phyloP scores from a whole-genome alignment of 73 alveolate genomes.

The Symbiodinium pilosum region DNA sequence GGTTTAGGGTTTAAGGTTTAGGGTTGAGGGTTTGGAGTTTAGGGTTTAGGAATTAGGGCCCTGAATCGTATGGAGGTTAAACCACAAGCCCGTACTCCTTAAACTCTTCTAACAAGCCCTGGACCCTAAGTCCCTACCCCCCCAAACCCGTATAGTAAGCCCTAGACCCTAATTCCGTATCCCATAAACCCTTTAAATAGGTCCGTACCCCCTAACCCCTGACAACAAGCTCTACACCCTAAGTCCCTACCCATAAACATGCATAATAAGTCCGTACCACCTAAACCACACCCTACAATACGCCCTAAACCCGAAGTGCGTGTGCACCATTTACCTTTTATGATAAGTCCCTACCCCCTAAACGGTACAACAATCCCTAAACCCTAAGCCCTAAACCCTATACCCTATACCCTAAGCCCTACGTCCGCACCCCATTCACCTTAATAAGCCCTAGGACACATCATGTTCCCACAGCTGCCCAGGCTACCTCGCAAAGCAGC shows the following conservation, averaged over 20 bases:
- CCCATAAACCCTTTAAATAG: no score
- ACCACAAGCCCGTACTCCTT: background rate
- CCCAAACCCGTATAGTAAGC: background rate
- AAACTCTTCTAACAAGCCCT: background rate
- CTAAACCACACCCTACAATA: no score
- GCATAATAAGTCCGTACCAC: no score
- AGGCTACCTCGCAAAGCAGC: constrained; percentile 71
- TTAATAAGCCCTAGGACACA: background rate
- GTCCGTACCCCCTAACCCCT: no score
- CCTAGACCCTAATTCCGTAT: background rate
- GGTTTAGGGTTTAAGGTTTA: background rate
- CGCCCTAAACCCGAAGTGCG: no score
- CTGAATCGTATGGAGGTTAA: background rate
- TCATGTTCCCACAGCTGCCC: background rate
- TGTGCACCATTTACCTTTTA: no score
- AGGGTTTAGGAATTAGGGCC: background rate
- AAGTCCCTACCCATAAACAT: no score
- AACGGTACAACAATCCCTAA: background rate
- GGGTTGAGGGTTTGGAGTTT: background rate
- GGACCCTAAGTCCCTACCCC: background rate
- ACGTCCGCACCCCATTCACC: background rate
- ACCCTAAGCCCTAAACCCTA: background rate
- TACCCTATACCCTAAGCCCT: background rate
- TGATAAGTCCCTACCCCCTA: background rate
- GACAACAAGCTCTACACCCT: no score